A percentile compares a stretch with the other conserved stretches of the same genome.
Conservation (phyloP, 495 filamentous ascomycete species). For the Sporormia fimetaria region DNA sequence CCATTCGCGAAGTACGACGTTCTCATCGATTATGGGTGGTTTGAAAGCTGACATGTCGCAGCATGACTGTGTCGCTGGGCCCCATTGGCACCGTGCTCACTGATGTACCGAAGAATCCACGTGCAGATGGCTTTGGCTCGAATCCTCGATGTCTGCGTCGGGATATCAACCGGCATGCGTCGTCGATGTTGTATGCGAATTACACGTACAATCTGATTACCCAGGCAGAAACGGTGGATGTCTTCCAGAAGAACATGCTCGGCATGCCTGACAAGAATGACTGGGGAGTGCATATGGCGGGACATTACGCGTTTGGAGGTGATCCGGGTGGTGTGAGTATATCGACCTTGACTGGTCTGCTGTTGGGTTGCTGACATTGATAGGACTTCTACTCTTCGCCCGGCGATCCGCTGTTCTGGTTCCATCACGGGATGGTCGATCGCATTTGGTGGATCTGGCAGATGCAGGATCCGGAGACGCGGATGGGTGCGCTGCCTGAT, state of each 20-base stretch:
- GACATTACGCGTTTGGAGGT: conserved; percentile 20
- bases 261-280: conserved; percentile 34
- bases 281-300: conserved; percentile 21
- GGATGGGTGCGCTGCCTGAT: conserved; percentile 15
- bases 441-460: conserved; percentile 64
- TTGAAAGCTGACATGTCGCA: neutral
- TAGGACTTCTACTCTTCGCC: conserved; percentile 25
- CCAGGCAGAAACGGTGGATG: neutral
- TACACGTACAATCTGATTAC: conserved; percentile 19
- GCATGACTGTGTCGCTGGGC: conserved; percentile 17
- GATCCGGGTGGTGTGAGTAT: conserved; percentile 28
- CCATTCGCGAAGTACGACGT: conserved; percentile 40
- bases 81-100: conserved; percentile 8
- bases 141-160: conserved; percentile 20
- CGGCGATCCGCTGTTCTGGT: conserved; percentile 24
- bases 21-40: neutral
- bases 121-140: conserved; percentile 12
- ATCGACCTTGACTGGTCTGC: neutral
- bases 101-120: conserved; percentile 15
- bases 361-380: neutral
- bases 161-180: conserved; percentile 14
- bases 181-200: conserved; percentile 2
- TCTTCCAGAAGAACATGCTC: conserved; percentile 30
- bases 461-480: conserved; percentile 28
- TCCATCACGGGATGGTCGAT: conserved; percentile 45